A percentile compares a stretch with the other conserved stretches of the same genome.
These are phyloP conservation scores for Backusella parvicylindrica DNA, from an alignment of 192 early-diverging fungal species.

Conservation along the genomic window DNA sequence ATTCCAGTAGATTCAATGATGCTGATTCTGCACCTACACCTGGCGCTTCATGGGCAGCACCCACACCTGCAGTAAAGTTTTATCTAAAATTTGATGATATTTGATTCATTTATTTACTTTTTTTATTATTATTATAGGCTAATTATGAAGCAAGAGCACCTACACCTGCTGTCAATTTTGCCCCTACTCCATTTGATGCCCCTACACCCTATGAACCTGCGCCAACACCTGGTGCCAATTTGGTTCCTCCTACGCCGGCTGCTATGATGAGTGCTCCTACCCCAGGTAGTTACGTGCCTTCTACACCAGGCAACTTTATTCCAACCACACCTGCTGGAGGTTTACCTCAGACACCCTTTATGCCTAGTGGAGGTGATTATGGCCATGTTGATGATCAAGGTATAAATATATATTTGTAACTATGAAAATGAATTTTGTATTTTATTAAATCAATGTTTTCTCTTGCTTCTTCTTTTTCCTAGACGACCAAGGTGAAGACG, in stretches of 20 bases:
- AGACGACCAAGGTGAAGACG: conserved; percentile 28
- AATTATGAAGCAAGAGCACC: conserved; percentile 35
- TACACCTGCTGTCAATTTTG: conserved; percentile 37
- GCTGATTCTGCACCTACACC: conserved; percentile 50
- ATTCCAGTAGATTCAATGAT: conserved; percentile 18
- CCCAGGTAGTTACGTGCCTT: conserved; percentile 36
- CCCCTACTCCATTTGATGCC: conserved; percentile 40
- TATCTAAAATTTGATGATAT: background rate
- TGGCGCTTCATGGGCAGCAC: conserved; percentile 24
- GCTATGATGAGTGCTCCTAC: conserved; percentile 42
- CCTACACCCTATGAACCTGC: conserved; percentile 47
- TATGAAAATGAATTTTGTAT: conserved; percentile 17
- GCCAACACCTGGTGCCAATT: conserved; percentile 45
- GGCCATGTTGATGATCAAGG: conserved; percentile 48
- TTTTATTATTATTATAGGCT: conserved; percentile 4
- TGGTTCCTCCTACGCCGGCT: conserved; percentile 53
- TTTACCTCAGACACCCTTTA: conserved; percentile 42
- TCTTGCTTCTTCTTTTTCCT: background rate
- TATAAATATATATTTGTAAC: conserved; percentile 34
- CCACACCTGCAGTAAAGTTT: conserved; percentile 22
- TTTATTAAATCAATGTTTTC: background rate
- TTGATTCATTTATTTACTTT: background rate
- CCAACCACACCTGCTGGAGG: conserved; percentile 30
- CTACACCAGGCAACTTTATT: conserved; percentile 40
- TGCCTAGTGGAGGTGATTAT: conserved; percentile 49